These are phyloP conservation scores for Quambalaria eucalypti DNA, from an alignment of 1,284 basidiomycete species.

Conservation along the genomic window DNA sequence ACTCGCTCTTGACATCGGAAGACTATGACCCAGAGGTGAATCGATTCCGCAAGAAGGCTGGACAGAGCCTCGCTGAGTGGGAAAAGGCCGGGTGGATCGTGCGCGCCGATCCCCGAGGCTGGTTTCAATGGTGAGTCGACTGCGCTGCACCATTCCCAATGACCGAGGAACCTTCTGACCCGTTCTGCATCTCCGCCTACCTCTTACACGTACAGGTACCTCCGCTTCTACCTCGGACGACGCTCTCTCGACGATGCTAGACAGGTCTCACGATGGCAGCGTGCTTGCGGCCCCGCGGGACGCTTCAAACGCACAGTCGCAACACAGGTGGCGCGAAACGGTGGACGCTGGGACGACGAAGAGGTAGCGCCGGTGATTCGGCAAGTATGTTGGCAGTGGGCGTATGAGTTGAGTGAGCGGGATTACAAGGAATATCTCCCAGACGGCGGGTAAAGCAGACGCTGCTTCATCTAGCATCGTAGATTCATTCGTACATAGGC, in stretches of 20 bases:
- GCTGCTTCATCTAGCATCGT: too few species aligned
- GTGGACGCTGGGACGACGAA: conserved; percentile 44
- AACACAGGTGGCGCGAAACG: conserved; percentile 45
- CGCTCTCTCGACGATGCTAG: conserved; percentile 50
- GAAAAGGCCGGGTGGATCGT: conserved; percentile 52
- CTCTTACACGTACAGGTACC: conserved; percentile 34
- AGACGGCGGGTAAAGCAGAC: too few species aligned
- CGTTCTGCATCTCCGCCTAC: not conserved
- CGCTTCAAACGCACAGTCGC: conserved; percentile 49
- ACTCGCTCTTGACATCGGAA: conserved; percentile 16
- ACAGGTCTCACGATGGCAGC: conserved; percentile 51
- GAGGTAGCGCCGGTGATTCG: conserved; percentile 21
- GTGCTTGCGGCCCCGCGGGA: conserved; percentile 50
- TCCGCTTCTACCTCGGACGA: conserved; percentile 50
- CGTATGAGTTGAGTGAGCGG: conserved; percentile 36
- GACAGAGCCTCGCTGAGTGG: conserved; percentile 51
- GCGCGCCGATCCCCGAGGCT: conserved; percentile 50
- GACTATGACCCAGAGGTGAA: conserved; percentile 46
- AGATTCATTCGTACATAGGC: too few species aligned
- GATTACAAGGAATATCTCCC: conserved; percentile 34
- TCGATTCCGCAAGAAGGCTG: conserved; percentile 49
- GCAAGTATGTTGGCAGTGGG: conserved; percentile 45
- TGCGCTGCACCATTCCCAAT: not conserved
- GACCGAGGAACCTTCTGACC: too few species aligned
- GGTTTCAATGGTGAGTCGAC: conserved; percentile 43